Percentiles rank a stretch among this genome's conserved stretches.
Conservation (phyloP, 345 rosid species). For the Eucalyptus dawsonii region DNA sequence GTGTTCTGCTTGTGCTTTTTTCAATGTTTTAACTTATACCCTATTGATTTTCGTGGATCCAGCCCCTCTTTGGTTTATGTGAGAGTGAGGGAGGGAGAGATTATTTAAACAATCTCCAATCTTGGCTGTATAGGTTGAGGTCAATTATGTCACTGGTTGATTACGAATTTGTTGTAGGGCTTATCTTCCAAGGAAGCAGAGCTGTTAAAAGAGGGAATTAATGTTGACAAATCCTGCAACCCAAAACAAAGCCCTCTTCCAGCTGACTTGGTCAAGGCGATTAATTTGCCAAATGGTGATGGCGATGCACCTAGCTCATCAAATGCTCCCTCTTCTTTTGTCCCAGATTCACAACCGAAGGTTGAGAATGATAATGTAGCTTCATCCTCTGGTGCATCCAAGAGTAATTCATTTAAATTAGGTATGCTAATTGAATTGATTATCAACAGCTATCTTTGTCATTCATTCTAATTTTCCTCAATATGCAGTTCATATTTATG, state of each 20-base stretch:
- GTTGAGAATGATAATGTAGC: constrained; percentile 36
- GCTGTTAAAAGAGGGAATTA: constrained; percentile 50
- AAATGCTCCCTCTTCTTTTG: constrained; percentile 26
- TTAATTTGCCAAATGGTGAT: constrained; percentile 32
- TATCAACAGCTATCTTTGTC: not conserved
- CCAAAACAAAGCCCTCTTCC: constrained; percentile 27
- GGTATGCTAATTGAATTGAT: constrained; percentile 26
- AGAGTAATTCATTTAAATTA: constrained; percentile 42
- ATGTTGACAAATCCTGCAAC: constrained; percentile 40
- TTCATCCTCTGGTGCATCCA: constrained; percentile 33
- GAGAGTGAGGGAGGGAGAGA: not conserved
- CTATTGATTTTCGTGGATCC: not conserved
- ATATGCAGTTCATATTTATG: not conserved
- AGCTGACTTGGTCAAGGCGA: constrained; percentile 28
- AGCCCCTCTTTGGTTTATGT: not conserved
- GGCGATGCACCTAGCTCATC: constrained; percentile 44
- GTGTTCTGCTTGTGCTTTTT: not conserved
- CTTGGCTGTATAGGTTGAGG: not conserved
- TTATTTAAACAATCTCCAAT: not conserved
- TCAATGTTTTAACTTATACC: not conserved
- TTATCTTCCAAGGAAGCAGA: constrained; percentile 76
- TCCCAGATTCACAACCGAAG: constrained; percentile 50
- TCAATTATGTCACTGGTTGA: not conserved
- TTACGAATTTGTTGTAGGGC: constrained; percentile 23
- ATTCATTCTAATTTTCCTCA: not conserved